These are phyloP conservation scores for Arachnomyces sp. DNA, from an alignment of 2,329 filamentous ascomycete genomes.

Conservation along the genomic window DNA sequence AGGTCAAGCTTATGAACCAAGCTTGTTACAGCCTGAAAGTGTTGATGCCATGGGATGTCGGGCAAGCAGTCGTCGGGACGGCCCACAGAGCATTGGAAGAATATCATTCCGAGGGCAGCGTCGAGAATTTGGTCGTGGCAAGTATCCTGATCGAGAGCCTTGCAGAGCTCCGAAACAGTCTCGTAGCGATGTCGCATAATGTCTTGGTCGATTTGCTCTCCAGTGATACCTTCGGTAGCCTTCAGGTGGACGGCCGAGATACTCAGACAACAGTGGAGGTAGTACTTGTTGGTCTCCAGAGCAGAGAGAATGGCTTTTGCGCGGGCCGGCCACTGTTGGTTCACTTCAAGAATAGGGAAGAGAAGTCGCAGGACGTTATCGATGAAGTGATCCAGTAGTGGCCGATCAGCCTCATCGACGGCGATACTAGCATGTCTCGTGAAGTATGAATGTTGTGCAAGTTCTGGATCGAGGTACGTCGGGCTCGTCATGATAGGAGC, in stretches of 20 bases:
- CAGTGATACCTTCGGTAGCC: conserved; percentile 57
- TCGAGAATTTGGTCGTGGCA: conserved; percentile 80
- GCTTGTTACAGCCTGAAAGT: conserved; percentile 84
- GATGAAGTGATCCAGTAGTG: conserved; percentile 83
- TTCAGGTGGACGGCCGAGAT: conserved; percentile 90
- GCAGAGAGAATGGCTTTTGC: conserved; percentile 79
- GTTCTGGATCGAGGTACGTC: background rate
- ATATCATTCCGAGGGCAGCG: conserved; percentile 85
- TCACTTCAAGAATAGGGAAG: conserved; percentile 85
- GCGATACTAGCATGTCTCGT: conserved; percentile 65
- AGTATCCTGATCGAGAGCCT: conserved; percentile 67
- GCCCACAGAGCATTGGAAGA: conserved; percentile 88
- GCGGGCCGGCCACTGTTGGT: conserved; percentile 73
- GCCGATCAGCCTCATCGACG: conserved; percentile 79
- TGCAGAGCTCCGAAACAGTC: conserved; percentile 74
- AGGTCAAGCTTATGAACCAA: conserved; percentile 80
- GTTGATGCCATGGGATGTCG: conserved; percentile 93
- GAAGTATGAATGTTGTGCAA: conserved; percentile 37
- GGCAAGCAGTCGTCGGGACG: conserved; percentile 74
- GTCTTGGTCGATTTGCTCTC: conserved; percentile 74
- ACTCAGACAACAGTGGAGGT: conserved; percentile 91
- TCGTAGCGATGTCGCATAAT: conserved; percentile 83
- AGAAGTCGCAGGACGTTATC: conserved; percentile 77
- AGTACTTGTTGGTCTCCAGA: conserved; percentile 82
- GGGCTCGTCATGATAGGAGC: conserved; percentile 25